Evolutionary conservation across 2,329 filamentous ascomycete species (phyloP).

Genomic region (Colletotrichum sp.): DNA sequence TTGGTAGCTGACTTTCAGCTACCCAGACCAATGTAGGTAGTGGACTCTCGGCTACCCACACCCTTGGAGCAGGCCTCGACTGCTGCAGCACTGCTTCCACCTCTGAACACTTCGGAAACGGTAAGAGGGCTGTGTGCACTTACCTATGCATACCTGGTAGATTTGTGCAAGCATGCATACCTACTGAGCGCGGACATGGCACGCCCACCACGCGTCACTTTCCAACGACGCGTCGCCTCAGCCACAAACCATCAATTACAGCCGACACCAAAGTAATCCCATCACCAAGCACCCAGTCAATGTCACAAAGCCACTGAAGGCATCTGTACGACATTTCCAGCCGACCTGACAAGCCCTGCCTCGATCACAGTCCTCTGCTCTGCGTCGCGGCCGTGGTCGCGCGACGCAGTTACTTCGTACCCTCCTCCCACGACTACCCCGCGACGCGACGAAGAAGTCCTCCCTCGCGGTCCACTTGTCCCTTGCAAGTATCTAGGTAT

Average conservation of each 20-base stretch:
- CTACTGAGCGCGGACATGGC: not conserved
- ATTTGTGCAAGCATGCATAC: not conserved
- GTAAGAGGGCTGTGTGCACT: not conserved
- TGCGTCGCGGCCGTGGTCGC: too few species aligned
- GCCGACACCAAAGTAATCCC: too few species aligned
- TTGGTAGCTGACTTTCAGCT: not conserved
- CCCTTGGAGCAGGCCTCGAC: not conserved
- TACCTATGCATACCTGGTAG: not conserved
- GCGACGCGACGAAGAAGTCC: not conserved
- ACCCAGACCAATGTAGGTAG: not conserved
- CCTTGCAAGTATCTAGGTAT: not conserved
- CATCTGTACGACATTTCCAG: too few species aligned
- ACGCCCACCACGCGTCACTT: not conserved
- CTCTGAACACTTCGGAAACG: not conserved
- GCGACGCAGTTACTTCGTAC: not conserved
- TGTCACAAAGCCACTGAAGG: too few species aligned
- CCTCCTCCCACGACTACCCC: not conserved
- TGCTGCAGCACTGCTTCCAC: not conserved
- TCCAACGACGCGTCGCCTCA: not conserved
- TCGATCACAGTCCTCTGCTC: too few species aligned
- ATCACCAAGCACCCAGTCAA: too few species aligned
- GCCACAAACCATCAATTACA: not conserved
- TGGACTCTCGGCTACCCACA: not conserved
- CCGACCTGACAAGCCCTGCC: too few species aligned
- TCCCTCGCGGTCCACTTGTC: not conserved